Conservation (phyloP, 371 early-diverging fungal genomes). For the Lichtheimia hyalospora region DNA sequence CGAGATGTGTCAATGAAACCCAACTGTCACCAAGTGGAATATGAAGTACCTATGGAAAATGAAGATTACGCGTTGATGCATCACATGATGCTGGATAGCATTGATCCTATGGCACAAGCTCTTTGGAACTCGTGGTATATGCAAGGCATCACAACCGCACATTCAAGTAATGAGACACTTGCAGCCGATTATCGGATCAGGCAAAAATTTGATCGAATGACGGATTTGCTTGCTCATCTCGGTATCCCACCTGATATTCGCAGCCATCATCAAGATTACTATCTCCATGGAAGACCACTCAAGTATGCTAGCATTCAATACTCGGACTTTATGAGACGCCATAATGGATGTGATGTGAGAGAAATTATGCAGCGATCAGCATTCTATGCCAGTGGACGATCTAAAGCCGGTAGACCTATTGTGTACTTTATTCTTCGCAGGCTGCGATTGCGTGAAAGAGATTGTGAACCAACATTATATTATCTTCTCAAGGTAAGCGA, state of each 20-base stretch:
- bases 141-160: slow-evolving; percentile 2
- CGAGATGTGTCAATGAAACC: slow-evolving; percentile 48
- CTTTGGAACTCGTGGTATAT: slow-evolving; percentile 1
- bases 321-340: slow-evolving; percentile 76
- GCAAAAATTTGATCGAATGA: slow-evolving; percentile 66
- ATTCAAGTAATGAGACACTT: not conserved
- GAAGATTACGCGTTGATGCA: slow-evolving; percentile 58
- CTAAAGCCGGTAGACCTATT: slow-evolving; percentile 75
- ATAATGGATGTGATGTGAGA: slow-evolving; percentile 61
- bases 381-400: slow-evolving; percentile 77
- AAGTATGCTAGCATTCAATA: slow-evolving; percentile 56
- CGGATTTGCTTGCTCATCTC: slow-evolving; percentile 77
- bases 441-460: slow-evolving; percentile 67
- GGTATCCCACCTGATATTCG: slow-evolving; percentile 65
- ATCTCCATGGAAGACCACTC: slow-evolving; percentile 25
- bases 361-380: slow-evolving; percentile 59
- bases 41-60: slow-evolving; percentile 36
- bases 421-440: slow-evolving; percentile 81
- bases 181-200: not conserved
- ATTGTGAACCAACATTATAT: slow-evolving; percentile 80
- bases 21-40: slow-evolving; percentile 1
- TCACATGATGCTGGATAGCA: slow-evolving; percentile 61
- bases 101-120: slow-evolving; percentile 56
- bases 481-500: slow-evolving; percentile 59
- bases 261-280: slow-evolving; percentile 18